Evolutionary conservation across 192 early-diverging fungal genomes (phyloP).

Genomic region (Glomus cerebriforme): DNA sequence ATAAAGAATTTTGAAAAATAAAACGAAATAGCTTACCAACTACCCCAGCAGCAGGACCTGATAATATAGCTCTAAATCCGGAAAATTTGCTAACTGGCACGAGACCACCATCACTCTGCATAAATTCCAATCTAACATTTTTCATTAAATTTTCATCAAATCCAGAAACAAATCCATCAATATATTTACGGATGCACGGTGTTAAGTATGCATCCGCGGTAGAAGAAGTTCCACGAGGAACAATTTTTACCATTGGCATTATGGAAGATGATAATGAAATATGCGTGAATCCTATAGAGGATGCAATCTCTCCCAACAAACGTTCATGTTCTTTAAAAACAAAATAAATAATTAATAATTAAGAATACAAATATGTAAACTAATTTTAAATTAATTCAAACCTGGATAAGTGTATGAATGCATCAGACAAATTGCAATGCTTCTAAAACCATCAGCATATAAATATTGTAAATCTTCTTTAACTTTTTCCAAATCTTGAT

Average conservation of each 20-base stretch:
- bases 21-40: conserved; percentile 64
- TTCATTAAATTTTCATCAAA: conserved; percentile 73
- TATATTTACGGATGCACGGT: conserved; percentile 85
- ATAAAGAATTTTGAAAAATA: neutral
- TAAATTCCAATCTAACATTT: conserved; percentile 77
- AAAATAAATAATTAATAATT: neutral
- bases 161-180: conserved; percentile 82
- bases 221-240: conserved; percentile 89
- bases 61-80: conserved; percentile 90
- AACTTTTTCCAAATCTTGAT: conserved; percentile 59
- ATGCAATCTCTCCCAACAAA: conserved; percentile 64
- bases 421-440: conserved; percentile 90
- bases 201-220: conserved; percentile 94
- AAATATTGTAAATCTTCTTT: conserved; percentile 61
- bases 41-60: conserved; percentile 94
- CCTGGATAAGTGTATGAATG: conserved; percentile 91
- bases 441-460: conserved; percentile 73
- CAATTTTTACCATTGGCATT: conserved; percentile 94
- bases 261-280: conserved; percentile 79
- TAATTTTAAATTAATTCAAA: conserved; percentile 13
- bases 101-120: conserved; percentile 97
- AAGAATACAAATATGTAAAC: neutral
- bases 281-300: conserved; percentile 79
- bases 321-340: conserved; percentile 69
- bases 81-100: conserved; percentile 83